Conservation (phyloP, 2,329 filamentous ascomycete genomes). For the Aspergillus unguis region DNA sequence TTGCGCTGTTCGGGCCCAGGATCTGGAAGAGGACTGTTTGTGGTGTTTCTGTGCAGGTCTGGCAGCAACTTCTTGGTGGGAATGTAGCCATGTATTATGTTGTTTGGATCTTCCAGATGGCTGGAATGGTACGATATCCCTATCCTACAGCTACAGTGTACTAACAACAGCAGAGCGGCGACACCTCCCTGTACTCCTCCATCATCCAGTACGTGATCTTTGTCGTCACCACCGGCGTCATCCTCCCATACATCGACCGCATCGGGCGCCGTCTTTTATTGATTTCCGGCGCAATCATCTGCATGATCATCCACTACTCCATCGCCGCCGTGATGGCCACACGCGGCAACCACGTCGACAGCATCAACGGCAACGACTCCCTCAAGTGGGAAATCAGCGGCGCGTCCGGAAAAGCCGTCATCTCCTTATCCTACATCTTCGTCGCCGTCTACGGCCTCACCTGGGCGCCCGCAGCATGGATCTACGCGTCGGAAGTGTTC, state of each 20-base stretch:
- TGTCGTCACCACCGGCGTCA: constrained; percentile 50
- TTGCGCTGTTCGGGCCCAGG: constrained; percentile 45
- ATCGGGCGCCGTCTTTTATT: constrained; percentile 50
- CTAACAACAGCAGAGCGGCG: constrained; percentile 28
- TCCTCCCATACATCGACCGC: constrained; percentile 51
- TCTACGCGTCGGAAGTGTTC: constrained; percentile 62
- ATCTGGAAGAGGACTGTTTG: constrained; percentile 54
- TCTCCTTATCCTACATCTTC: constrained; percentile 61
- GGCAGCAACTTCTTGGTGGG: constrained; percentile 56
- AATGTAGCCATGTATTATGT: constrained; percentile 61
- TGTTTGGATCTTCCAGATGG: constrained; percentile 61
- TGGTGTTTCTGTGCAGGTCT: constrained; percentile 54
- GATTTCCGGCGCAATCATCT: constrained; percentile 46
- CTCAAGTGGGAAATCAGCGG: constrained; percentile 49
- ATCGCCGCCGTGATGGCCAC: constrained; percentile 53
- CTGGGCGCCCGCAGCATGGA: constrained; percentile 52
- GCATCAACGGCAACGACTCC: constrained; percentile 48
- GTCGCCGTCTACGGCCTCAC: constrained; percentile 35
- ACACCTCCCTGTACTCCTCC: constrained; percentile 50
- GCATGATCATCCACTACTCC: constrained; percentile 51
- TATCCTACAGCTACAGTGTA: not conserved
- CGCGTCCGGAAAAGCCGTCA: constrained; percentile 54
- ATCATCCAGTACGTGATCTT: constrained; percentile 58
- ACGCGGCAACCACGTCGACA: constrained; percentile 45
- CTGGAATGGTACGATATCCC: constrained; percentile 42